Conservation (phyloP, 306 rosid genomes). For the Astragalus membranaceus region DNA sequence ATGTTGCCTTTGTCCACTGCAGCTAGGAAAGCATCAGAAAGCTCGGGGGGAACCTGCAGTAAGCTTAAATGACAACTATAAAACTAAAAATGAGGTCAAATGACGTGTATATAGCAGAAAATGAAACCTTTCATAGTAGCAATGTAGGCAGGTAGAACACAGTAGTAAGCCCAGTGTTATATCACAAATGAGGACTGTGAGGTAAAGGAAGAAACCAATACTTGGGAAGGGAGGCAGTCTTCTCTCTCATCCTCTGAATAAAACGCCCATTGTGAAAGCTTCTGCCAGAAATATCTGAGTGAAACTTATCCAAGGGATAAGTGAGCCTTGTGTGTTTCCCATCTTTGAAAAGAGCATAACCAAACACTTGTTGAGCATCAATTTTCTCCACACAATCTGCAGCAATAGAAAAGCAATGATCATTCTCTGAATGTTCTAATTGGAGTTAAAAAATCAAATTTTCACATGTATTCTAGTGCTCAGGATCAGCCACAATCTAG, state of each 20-base stretch:
- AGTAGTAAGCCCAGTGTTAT: neutral
- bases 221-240: slow-evolving; percentile 80
- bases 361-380: slow-evolving; percentile 83
- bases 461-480: no score
- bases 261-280: slow-evolving; percentile 98
- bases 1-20: slow-evolving; percentile 76
- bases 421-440: slow-evolving; percentile 1
- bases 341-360: slow-evolving; percentile 93
- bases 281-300: slow-evolving; percentile 78
- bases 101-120: neutral
- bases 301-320: slow-evolving; percentile 86
- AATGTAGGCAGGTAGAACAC: neutral
- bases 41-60: slow-evolving; percentile 69
- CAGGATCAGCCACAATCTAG: slow-evolving; percentile 1
- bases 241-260: slow-evolving; percentile 86
- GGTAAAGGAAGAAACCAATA: slow-evolving; percentile 25
- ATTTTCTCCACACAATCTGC: slow-evolving; percentile 82
- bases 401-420: slow-evolving; percentile 14
- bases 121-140: neutral
- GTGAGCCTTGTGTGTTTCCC: slow-evolving; percentile 73
- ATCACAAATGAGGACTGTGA: neutral
- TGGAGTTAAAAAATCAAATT: no score
- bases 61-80: neutral
- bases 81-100: neutral
- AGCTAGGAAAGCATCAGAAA: slow-evolving; percentile 65